These are phyloP conservation scores for Gremmenia infestans DNA, from an alignment of 2,329 filamentous ascomycete species.

Conservation along the genomic window DNA sequence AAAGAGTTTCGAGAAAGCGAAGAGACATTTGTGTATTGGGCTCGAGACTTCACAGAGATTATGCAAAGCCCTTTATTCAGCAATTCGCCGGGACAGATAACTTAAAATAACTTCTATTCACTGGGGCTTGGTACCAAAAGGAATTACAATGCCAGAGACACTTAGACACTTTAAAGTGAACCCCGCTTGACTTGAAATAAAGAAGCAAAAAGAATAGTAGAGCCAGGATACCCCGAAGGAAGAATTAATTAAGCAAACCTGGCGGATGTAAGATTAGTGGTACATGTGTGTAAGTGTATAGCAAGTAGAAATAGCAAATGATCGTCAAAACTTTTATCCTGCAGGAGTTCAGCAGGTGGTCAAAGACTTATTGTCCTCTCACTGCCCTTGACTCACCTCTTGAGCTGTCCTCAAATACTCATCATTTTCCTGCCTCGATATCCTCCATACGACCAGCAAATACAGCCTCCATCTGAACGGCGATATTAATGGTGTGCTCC, in stretches of 20 bases:
- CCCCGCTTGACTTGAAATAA: too few species aligned
- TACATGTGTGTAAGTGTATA: constrained; percentile 20
- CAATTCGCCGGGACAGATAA: too few species aligned
- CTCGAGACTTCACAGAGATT: constrained; percentile 23
- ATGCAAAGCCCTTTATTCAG: constrained; percentile 10
- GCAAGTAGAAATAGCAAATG: constrained; percentile 17
- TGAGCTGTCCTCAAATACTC: not conserved
- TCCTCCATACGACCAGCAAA: constrained; percentile 24
- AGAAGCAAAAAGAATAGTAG: too few species aligned
- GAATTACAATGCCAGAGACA: too few species aligned
- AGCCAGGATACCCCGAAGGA: too few species aligned
- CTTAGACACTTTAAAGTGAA: too few species aligned
- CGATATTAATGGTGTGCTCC: constrained; percentile 19
- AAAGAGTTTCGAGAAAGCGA: constrained; percentile 7
- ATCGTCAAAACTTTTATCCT: not conserved
- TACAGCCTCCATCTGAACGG: constrained; percentile 22
- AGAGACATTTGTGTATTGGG: constrained; percentile 16
- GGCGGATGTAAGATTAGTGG: constrained; percentile 7
- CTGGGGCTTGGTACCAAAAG: not conserved
- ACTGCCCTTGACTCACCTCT: not conserved
- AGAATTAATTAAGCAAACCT: too few species aligned
- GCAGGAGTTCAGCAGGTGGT: not conserved
- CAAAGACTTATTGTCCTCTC: constrained; percentile 7
- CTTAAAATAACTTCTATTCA: not conserved
- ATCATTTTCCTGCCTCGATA: constrained; percentile 10